phyloP scores from a whole-genome alignment of 345 rosid species.

The Laguncularia racemosa region DNA sequence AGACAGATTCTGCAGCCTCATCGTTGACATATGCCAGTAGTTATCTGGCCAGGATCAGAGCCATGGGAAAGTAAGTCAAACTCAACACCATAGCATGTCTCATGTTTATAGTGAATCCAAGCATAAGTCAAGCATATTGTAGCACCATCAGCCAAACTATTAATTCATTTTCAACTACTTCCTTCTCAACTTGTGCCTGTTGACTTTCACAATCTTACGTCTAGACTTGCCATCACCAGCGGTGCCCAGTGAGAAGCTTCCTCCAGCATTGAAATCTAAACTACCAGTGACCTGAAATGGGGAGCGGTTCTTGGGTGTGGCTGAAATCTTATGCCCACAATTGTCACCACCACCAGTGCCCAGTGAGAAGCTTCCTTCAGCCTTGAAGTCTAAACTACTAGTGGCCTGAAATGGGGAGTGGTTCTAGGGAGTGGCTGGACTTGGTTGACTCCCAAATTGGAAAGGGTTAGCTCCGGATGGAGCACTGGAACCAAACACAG shows the following conservation, averaged over 20 bases:
- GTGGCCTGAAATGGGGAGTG: conserved; percentile 57
- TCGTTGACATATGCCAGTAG: too few species aligned
- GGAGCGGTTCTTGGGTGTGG: too few species aligned
- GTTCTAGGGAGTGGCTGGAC: conserved; percentile 28
- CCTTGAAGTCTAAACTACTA: conserved; percentile 50
- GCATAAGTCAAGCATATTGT: too few species aligned
- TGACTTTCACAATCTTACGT: conserved; percentile 46
- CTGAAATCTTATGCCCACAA: conserved; percentile 41
- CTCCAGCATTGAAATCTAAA: too few species aligned
- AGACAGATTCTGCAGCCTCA: too few species aligned
- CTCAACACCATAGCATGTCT: too few species aligned
- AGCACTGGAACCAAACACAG: background rate
- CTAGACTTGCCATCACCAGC: conserved; percentile 64
- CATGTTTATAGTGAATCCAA: too few species aligned
- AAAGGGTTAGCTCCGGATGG: conserved; percentile 30
- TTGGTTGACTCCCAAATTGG: conserved; percentile 64
- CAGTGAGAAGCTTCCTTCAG: conserved; percentile 77
- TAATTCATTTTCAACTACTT: conserved; percentile 17
- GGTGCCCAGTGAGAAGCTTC: conserved; percentile 75
- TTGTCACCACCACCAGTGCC: conserved; percentile 75
- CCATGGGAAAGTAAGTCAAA: too few species aligned
- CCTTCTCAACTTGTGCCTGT: conserved; percentile 31
- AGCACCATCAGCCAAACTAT: background rate
- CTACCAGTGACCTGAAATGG: too few species aligned
- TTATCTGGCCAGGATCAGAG: too few species aligned